Base-by-base conservation (phyloP, 1,139 yeast genomes). In the Kodamaea alishanica region DNA sequence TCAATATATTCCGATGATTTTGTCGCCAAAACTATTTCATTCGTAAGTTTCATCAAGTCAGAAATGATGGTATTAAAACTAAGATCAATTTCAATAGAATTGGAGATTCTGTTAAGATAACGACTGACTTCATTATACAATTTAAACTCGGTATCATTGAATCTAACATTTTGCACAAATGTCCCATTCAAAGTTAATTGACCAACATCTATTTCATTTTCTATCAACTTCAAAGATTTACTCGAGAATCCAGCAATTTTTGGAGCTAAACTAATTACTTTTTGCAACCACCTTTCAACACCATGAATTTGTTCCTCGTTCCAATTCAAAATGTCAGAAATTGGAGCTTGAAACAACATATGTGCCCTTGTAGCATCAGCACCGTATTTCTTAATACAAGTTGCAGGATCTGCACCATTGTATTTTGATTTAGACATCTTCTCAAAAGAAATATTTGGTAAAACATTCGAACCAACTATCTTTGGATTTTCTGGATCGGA, bases 341-440 rank as follows among this genome's bases (percentile, higher is more conserved):
- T 77, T 2, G 97, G 97, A 0, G 97, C 97, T 58, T 83, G 95
- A 66, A 92, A 92, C n/a, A 92, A 61, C 49, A 92, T 79, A 54
- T 90, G 96, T 0, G 97, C 97, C 45, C 98, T 74, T 0, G 92
- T 85, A 0, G 96, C 90, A 66, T 92, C 98, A 1, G 97, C 90
- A 2, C 98, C 98, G 59, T 87, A 87, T 33, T 68, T 70, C n/a
- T 56, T 58, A 25, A 92, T 89, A 49, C 92, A 85, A 41, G 75
- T 77, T 1, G 73, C 77, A 0, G 97, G 97, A 55, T 90, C 96
- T 3, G 87, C 96, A 10, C 98, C 98, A 54, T 92, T 92, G 54
- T 80, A 80, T 55, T 92, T 92, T 1, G 97, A 89, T 60, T 92
- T 92, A 1, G 97, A 89, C 98, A 92, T 92, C 56, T 92, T 92